Base-by-base conservation (phyloP, 192 early-diverging fungal genomes). In the Linnemannia elongata region DNA sequence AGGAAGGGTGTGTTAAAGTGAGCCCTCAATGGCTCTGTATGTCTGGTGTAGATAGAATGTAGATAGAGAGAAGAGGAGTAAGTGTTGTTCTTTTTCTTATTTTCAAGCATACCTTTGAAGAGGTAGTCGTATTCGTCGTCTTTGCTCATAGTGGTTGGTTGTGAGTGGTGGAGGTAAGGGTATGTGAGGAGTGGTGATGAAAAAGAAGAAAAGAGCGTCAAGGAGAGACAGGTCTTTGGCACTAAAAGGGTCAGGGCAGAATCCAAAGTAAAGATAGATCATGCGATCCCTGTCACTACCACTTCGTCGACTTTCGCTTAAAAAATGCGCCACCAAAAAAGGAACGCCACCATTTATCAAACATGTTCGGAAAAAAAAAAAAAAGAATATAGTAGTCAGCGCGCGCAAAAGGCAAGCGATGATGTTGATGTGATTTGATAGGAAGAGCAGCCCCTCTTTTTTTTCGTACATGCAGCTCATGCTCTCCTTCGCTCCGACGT, bases 51-150 rank as follows among this genome's bases (percentile, higher is more conserved):
- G 13, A 47, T 39, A 39, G 38, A 39, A 39, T 57, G 44, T 45
- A 45, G 49, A 52, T n/a, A 20, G 27, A 47, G 24, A 54, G 30
- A 33, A 36, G 17, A 41, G 13, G 6, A 6, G 33, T 39, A 17
- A 15, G 18, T 42, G 55, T 52, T 36, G 8, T 72, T 38, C 12
- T 13, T 52, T 30, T 8, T 69, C 42, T 68, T 73, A 1, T 72
- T 18, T 78, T 45, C 12, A 2, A 33, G 52, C 69, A 72, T 92
- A 93, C 94, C 93, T 90, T 97, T 97, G 90, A 97, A 97, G 79
- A 97, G 89, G 79, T 94, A 97, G 89, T 97, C 96, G 93, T 97
- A 97, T 91, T 97, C 95, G 92, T 93, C 91, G 88, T 92, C 90
- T 81, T 91, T 91, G 88, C 81, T 84, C 89, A 90, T 90, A 76